These are phyloP conservation scores for Corymbia citriodora DNA, from an alignment of 441 rosid species.

Conservation along the genomic window DNA sequence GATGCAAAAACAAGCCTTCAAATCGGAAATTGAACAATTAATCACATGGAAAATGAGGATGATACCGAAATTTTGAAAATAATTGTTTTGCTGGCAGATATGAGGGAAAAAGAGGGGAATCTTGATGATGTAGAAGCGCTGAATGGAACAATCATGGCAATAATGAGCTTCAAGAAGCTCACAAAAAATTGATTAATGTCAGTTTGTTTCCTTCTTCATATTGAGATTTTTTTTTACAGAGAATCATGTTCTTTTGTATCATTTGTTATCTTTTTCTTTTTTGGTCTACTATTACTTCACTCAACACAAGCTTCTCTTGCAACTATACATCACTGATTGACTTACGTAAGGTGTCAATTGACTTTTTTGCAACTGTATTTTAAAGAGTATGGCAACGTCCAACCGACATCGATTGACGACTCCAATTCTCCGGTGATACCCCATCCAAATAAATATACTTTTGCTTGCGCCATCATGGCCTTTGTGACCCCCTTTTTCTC, in stretches of 20 bases:
- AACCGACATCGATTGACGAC: not conserved
- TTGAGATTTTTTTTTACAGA: not conserved
- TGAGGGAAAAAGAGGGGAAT: not conserved
- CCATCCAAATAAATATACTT: not conserved
- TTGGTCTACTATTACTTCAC: not conserved
- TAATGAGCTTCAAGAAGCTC: not conserved
- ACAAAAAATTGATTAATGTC: not conserved
- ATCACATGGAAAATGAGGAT: not conserved
- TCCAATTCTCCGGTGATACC: rapidly evolving
- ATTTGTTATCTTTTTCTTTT: not conserved
- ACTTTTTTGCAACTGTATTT: too few species aligned
- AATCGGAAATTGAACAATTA: not conserved
- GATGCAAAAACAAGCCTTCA: not conserved
- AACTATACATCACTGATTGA: not conserved
- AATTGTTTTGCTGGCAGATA: not conserved
- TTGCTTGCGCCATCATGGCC: not conserved
- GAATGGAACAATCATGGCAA: not conserved
- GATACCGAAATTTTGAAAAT: not conserved
- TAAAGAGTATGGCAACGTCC: too few species aligned
- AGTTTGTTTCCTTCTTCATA: not conserved
- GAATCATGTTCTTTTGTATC: not conserved
- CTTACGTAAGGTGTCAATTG: not conserved
- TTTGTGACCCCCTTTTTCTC: not conserved
- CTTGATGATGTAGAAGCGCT: not conserved
- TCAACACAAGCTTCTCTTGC: not conserved